Evolutionary conservation across 108 stramenopile genomes (phyloP).

Genomic region (Pseudonitzschia multiseries): DNA sequence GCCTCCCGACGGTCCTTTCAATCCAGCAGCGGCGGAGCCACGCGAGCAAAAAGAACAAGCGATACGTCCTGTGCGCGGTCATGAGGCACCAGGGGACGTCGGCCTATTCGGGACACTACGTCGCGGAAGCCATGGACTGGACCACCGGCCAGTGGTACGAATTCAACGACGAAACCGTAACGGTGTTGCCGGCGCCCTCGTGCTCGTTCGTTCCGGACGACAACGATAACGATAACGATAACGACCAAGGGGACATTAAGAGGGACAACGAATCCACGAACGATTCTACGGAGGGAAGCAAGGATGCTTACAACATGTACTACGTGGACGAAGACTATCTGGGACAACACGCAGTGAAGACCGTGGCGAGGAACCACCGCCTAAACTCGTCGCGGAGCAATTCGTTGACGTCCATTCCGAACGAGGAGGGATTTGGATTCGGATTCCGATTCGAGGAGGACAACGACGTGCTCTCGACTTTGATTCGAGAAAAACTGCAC

Average conservation of each 20-base stretch:
- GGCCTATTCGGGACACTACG: slow-evolving; percentile 84
- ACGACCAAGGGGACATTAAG: neutral
- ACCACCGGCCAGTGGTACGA: slow-evolving; percentile 81
- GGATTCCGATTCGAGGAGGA: too few relatives aligned
- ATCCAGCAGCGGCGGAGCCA: too few relatives aligned
- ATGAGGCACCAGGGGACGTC: slow-evolving; percentile 82
- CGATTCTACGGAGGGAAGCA: too few relatives aligned
- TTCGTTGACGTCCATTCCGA: neutral
- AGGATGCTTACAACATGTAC: slow-evolving; percentile 88
- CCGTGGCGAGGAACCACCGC: slow-evolving; percentile 20
- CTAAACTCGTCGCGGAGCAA: slow-evolving; percentile 7
- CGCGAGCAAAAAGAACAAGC: neutral
- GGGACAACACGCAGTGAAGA: slow-evolving; percentile 28
- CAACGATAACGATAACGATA: slow-evolving; percentile 12
- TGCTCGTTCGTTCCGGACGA: slow-evolving; percentile 46
- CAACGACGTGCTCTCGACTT: slow-evolving; percentile 18
- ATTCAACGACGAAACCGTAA: slow-evolving; percentile 83
- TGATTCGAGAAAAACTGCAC: slow-evolving; percentile 30
- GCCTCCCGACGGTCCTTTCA: slow-evolving; percentile 48
- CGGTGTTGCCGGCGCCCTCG: slow-evolving; percentile 48
- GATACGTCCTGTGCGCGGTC: slow-evolving; percentile 71
- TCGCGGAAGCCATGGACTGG: slow-evolving; percentile 88
- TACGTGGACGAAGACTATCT: slow-evolving; percentile 78
- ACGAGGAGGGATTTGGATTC: too few relatives aligned
- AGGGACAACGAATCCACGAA: too few relatives aligned